Base-by-base conservation (phyloP, 2,329 filamentous ascomycete species). In the Colletotrichum lini region DNA sequence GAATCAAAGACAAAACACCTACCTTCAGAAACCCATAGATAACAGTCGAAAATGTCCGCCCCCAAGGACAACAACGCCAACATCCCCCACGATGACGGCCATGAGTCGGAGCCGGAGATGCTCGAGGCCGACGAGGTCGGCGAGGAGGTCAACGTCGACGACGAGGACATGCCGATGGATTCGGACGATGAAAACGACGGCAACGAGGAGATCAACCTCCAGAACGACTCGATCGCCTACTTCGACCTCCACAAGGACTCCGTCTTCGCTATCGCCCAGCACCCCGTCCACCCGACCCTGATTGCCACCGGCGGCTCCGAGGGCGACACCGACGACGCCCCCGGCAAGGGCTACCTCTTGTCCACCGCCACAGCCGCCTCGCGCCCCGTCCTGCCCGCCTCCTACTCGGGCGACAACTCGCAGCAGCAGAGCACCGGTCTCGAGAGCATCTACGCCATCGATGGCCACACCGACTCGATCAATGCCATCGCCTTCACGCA, bases 201-300 rank as follows among this genome's bases (percentile, higher is more conserved):
- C 42, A 84, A 85, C 38, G 88, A 91, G 76, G 94, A 96, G 80
- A 90, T 98, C 52, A 84, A 90, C 52, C 87, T 98, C 8, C 90
- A 96, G 73, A 99, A 98, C 86, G 96, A 99, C 86, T 97, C 94
- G 75, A 87, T 92, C 75, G 96, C 94, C 72, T 96, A 97, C 85
- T 98, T 98, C 79, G 96, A 98, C 85, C 82, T 84, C 45, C 94
- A 98, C 85, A 93, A 91, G 76, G 95, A 98, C 87, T 95, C 93
- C 72, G 93, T 99, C 78, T 99, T 98, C 85, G 91, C 94, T 82
- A 96, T 99, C 80, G 94, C 96, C 21, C 94, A 98, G 80, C 96
- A 99, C 80, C 96, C 96, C 4, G 85, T 91, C 8, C 88, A 93
- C 78, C 90, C 92, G 7, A 87, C 91, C 23, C 91, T 98, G 72